phyloP scores from a whole-genome alignment of 1,284 basidiomycete genomes.

The Termitomyces sp. region DNA sequence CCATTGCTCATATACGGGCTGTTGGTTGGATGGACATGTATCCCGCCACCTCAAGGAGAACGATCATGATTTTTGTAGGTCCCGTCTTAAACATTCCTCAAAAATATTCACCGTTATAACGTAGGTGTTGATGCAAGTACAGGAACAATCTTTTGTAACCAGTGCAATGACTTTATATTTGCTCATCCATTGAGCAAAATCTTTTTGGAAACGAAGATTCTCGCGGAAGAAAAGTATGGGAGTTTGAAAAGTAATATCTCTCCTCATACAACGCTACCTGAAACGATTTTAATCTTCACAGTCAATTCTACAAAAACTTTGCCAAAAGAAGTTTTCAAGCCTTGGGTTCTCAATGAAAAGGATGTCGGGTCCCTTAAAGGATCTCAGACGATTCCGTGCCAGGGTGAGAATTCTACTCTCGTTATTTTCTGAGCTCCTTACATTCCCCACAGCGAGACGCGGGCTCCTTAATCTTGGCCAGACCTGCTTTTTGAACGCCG shows the following conservation, averaged over 20 bases:
- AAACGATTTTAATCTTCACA: background rate
- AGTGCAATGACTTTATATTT: conserved; percentile 45
- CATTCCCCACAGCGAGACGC: conserved; percentile 54
- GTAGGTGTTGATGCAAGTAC: conserved; percentile 39
- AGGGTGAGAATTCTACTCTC: conserved; percentile 38
- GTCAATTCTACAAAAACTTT: conserved; percentile 4
- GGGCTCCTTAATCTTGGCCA: conserved; percentile 91
- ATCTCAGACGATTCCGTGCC: conserved; percentile 49
- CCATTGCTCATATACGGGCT: conserved; percentile 72
- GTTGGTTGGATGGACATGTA: conserved; percentile 60
- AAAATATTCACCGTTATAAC: background rate
- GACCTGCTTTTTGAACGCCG: conserved; percentile 92
- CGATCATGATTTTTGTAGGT: conserved; percentile 69
- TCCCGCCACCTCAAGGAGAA: conserved; percentile 49
- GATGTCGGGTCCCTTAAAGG: conserved; percentile 34
- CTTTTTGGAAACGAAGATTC: conserved; percentile 30
- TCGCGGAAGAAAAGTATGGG: conserved; percentile 38
- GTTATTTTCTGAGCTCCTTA: conserved; percentile 7
- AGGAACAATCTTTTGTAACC: conserved; percentile 38
- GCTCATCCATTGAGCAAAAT: conserved; percentile 31
- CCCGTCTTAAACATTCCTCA: background rate
- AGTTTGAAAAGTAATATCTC: conserved; percentile 31
- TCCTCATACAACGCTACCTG: background rate
- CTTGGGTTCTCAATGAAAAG: conserved; percentile 37
- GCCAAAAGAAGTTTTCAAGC: conserved; percentile 34